Evolutionary conservation across 2,329 filamentous ascomycete genomes (phyloP).

Genomic region (Macroventuria anomochaeta): DNA sequence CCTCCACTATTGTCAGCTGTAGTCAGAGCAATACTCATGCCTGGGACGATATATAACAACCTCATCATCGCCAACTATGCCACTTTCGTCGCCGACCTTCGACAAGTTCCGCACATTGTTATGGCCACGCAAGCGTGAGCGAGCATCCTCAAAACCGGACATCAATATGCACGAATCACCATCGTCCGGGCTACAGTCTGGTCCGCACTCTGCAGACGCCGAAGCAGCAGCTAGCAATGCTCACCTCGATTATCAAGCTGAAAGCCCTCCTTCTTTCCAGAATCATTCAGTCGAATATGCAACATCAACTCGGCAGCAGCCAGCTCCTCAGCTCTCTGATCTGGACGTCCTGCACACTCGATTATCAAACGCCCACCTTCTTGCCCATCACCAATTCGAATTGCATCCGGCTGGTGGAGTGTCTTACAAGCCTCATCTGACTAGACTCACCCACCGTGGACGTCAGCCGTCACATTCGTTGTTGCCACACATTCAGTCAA

Average conservation of each 20-base stretch:
- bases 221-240: not conserved
- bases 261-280: not conserved
- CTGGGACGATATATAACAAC: not conserved
- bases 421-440: constrained; percentile 6
- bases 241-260: not conserved
- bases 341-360: constrained; percentile 13
- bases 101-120: constrained; percentile 11
- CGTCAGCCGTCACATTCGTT: constrained; percentile 14
- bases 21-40: not conserved
- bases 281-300: not conserved
- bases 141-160: not conserved
- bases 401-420: constrained; percentile 14
- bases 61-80: not conserved
- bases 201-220: not conserved
- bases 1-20: not conserved
- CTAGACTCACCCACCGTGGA: constrained; percentile 1
- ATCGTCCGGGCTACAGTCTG: not conserved
- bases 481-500: constrained; percentile 6
- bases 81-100: constrained; percentile 4
- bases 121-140: constrained; percentile 6
- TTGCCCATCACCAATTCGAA: constrained; percentile 16
- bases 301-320: not conserved
- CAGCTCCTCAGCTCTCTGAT: constrained; percentile 5
- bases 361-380: constrained; percentile 15
- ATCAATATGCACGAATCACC: constrained; percentile 1